Evolutionary conservation across 306 rosid genomes (phyloP), one percentile per base, ranked within the genome.

Genomic region (Mimosa pudica): DNA sequence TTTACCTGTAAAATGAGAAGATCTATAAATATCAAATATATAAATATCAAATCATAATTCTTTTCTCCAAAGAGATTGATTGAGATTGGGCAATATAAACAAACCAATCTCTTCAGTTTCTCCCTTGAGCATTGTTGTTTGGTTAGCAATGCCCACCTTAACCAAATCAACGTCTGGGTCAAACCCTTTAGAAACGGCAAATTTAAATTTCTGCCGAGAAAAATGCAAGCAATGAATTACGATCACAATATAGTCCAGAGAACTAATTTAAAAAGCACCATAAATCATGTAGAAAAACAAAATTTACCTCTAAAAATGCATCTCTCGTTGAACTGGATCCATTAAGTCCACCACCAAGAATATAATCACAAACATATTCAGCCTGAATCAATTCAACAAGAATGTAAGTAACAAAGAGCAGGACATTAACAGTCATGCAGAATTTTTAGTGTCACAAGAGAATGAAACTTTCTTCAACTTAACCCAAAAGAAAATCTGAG

Each of bases 61-160:
- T 47, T 45, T 72, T 76, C 41, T 78, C 33, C 7, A 44, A 52
- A 76, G 79, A 62, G 47, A 78, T 57, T 10, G 61, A 57, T n/a
- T 13, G 70, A 65, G 18, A 8, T 52, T 69, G 60, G 44, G 63
- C 32, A 79, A 82, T 42, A 46, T 51, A 38, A 79, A 79, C 91
- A 77, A 81, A 96, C 99, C 99, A 51, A 96, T 96, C 52, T 91
- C 99, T 86, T 96, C 99, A 2, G 98, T 96, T 85, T 96, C 99
- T 79, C 99, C 99, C 87, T 95, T 95, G 82, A 93, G 98, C 98
- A 96, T 93, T 38, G 99, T 96, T 55, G 99, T 96, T 94, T 96
- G 99, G 81, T 96, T 96, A 20, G 99, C 98, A 77, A 96, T 89
- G 70, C 99, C 99, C 44, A 81, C 16, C 85, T 91, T 93, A 33